Conservation (phyloP, 2,329 filamentous ascomycete species). For the Sclerotiophoma versabilis region DNA sequence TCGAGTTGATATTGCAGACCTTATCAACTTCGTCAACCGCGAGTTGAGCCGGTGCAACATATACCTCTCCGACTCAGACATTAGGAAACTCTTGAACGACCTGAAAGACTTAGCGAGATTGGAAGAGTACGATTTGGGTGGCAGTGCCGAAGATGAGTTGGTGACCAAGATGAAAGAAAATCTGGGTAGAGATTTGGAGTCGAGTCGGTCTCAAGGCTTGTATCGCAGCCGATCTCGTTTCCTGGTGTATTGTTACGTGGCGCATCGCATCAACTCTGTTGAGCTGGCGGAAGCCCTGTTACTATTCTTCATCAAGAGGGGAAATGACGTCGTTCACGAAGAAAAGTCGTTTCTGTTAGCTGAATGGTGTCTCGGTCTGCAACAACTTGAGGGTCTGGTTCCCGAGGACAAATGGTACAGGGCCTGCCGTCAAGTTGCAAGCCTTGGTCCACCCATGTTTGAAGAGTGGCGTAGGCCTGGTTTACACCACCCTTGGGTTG, state of each 20-base stretch:
- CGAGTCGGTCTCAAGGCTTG: neutral
- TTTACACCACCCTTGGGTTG: neutral
- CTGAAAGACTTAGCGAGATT: neutral
- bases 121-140: neutral
- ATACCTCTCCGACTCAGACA: neutral
- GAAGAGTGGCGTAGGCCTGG: constrained; percentile 7
- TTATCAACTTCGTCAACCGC: neutral
- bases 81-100: neutral
- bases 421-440: neutral
- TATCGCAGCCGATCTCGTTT: constrained; percentile 6
- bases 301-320: neutral
- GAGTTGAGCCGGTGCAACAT: neutral
- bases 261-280: neutral
- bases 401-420: neutral
- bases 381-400: neutral
- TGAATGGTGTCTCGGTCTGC: constrained; percentile 1
- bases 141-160: neutral
- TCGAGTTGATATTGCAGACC: neutral
- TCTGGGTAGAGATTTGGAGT: neutral
- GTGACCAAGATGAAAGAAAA: neutral
- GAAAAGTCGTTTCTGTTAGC: neutral
- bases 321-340: neutral
- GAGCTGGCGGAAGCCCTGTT: neutral
- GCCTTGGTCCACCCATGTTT: constrained; percentile 1
- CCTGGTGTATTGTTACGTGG: constrained; percentile 1